Conservation (phyloP, 129 eudicot species). For the Deinandra increscens region DNA sequence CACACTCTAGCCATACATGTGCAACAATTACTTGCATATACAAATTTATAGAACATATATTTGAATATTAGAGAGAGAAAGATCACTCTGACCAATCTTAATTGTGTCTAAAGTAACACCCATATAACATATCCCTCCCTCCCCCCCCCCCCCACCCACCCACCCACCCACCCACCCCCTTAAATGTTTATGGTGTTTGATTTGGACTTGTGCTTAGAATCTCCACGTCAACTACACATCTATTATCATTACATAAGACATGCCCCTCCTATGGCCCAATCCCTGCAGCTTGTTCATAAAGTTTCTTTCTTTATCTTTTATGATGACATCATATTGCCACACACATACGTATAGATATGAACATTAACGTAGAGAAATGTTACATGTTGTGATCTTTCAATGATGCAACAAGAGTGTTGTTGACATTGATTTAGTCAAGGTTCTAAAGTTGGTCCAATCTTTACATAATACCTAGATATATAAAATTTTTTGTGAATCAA, state of each 20-base stretch:
- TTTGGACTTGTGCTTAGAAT: slow-evolving; percentile 41
- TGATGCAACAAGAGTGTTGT: neutral
- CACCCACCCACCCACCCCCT: neutral
- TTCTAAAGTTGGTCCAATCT: neutral
- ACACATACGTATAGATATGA: slow-evolving; percentile 21
- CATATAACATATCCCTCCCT: slow-evolving; percentile 23
- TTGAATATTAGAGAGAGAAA: slow-evolving; percentile 33
- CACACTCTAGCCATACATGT: slow-evolving; percentile 33
- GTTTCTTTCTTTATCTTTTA: slow-evolving; percentile 25
- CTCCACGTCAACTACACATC: slow-evolving; percentile 33
- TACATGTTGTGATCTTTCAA: slow-evolving; percentile 1
- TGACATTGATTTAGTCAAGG: neutral
- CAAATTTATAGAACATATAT: slow-evolving; percentile 36
- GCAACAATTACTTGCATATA: slow-evolving; percentile 36
- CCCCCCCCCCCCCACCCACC: slow-evolving; percentile 11
- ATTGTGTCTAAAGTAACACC: slow-evolving; percentile 42
- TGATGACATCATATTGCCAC: slow-evolving; percentile 31
- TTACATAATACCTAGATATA: neutral
- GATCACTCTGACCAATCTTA: slow-evolving; percentile 33
- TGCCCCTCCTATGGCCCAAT: slow-evolving; percentile 37
- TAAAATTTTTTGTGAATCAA: neutral
- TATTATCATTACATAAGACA: slow-evolving; percentile 38
- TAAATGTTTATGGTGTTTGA: slow-evolving; percentile 31
- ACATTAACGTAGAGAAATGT: neutral
- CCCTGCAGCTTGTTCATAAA: slow-evolving; percentile 38